Conservation (phyloP, 1,284 basidiomycete species). For the Sphaerobolus stellatus region DNA sequence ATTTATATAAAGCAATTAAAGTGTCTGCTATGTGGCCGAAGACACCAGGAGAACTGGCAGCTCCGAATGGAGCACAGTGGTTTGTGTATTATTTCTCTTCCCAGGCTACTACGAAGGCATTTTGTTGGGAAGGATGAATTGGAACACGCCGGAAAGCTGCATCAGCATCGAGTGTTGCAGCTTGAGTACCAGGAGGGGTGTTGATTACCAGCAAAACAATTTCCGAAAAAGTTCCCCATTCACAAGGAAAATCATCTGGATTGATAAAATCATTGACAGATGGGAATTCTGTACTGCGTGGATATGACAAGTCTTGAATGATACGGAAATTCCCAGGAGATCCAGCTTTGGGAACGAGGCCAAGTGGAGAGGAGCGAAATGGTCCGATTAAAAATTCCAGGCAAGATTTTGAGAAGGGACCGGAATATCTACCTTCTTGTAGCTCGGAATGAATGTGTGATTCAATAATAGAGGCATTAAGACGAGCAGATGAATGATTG, state of each 20-base stretch:
- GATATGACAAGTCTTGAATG: slow-evolving; percentile 17
- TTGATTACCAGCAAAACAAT: slow-evolving; percentile 31
- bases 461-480: slow-evolving; percentile 22
- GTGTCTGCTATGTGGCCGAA: neutral
- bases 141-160: slow-evolving; percentile 33
- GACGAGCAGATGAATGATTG: slow-evolving; percentile 32
- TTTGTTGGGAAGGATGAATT: slow-evolving; percentile 30
- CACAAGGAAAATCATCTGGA: slow-evolving; percentile 31
- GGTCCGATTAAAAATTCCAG: slow-evolving; percentile 36
- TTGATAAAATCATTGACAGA: slow-evolving; percentile 33
- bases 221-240: slow-evolving; percentile 27
- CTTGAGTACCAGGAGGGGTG: slow-evolving; percentile 30
- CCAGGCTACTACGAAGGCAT: slow-evolving; percentile 22
- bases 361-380: slow-evolving; percentile 37
- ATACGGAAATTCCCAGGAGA: slow-evolving; percentile 11
- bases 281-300: slow-evolving; percentile 8
- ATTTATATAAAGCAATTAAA: neutral
- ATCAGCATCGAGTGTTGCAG: slow-evolving; percentile 33
- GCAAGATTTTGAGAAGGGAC: slow-evolving; percentile 23
- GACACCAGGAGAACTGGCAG: neutral
- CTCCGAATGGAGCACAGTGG: slow-evolving; percentile 10
- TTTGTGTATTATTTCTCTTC: slow-evolving; percentile 19
- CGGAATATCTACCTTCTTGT: slow-evolving; percentile 32
- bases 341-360: slow-evolving; percentile 35
- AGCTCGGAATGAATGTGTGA: slow-evolving; percentile 31